Evolutionary conservation across 2,329 filamentous ascomycete genomes (phyloP), one percentile per base, ranked within the genome.

Genomic region (Hypoxylon sp.): DNA sequence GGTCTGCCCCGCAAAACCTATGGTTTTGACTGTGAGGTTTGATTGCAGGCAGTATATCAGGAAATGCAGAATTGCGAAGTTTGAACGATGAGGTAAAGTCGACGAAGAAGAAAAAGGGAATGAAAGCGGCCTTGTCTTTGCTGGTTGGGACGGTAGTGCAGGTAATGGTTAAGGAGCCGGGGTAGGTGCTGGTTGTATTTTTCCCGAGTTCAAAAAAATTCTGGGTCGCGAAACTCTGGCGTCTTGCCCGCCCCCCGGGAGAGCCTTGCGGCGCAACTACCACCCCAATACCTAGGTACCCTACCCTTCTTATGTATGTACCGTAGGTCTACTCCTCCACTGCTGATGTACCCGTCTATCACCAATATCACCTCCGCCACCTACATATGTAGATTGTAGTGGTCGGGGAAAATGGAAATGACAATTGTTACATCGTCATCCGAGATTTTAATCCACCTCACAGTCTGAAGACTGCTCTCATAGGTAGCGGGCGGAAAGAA

Each of bases 181-280:
- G 63, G 47, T 57, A 39, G 61, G 58, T 63, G 59, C 55, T 54
- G 29, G 29, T 70, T 50, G 69, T 63, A 46, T 58, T 33, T 51
- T 62, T 60, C 50, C 44, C 48, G 39, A 31, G 39, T 66, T 42
- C 31, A 6, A 46, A 54, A 69, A 69, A 60, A 47, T 67, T 72
- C 61, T 69, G 72, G 71, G 69, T 71, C 71, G 70, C 70, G 59
- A 72, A 71, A 70, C 64, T 73, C 31, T 66, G 68, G 65, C 62
- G 65, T 73, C 53, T 66, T 48, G 29, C 51, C 39, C 57, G 46
- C 52, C 42, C 46, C 29, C 31, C 8, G 31, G 47, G 39, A 70
- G 67, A 70, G 67, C 66, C 66, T 69, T 59, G 67, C 63, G 63
- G 62, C 63, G 55, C 37, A 65, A 57, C 22, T 57, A 37, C 52